Evolutionary conservation across 306 rosid species (phyloP).

Genomic region (Vachellia collinsii): DNA sequence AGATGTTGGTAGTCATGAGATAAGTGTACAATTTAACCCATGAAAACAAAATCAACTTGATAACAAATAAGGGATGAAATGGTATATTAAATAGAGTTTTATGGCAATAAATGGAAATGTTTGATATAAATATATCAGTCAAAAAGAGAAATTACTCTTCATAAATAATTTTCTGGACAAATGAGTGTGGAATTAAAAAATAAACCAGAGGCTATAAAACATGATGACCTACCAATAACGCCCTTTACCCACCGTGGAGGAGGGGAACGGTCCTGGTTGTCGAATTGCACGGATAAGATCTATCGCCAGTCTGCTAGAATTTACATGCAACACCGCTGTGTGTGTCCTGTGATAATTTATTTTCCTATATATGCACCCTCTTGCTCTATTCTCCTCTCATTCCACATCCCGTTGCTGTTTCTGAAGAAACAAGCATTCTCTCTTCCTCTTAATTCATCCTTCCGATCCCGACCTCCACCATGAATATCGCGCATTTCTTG

Average conservation of each 20-base stretch:
- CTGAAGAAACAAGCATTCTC: conserved; percentile 29
- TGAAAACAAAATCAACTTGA: too few relatives aligned
- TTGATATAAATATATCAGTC: background rate
- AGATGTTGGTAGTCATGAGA: too few relatives aligned
- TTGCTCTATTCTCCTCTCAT: conserved; percentile 12
- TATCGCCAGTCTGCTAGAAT: conserved; percentile 5
- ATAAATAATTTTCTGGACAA: background rate
- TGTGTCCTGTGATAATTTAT: conserved; percentile 4
- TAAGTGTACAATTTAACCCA: too few relatives aligned
- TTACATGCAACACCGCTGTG: background rate
- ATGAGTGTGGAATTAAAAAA: background rate
- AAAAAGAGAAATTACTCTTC: background rate
- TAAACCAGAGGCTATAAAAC: background rate
- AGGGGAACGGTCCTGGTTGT: conserved; percentile 1
- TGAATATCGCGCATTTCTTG: conserved; percentile 54
- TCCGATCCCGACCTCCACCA: too few relatives aligned
- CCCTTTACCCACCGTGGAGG: background rate
- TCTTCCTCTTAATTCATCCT: background rate
- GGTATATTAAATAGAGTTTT: too few relatives aligned
- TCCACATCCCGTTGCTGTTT: conserved; percentile 23
- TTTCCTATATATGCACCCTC: conserved; percentile 45
- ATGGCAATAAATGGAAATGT: background rate
- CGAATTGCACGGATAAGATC: conserved; percentile 21
- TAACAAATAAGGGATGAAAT: too few relatives aligned
- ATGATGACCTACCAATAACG: background rate